phyloP scores from a whole-genome alignment of 352 stramenopile genomes.

The Pythium apleroticum region DNA sequence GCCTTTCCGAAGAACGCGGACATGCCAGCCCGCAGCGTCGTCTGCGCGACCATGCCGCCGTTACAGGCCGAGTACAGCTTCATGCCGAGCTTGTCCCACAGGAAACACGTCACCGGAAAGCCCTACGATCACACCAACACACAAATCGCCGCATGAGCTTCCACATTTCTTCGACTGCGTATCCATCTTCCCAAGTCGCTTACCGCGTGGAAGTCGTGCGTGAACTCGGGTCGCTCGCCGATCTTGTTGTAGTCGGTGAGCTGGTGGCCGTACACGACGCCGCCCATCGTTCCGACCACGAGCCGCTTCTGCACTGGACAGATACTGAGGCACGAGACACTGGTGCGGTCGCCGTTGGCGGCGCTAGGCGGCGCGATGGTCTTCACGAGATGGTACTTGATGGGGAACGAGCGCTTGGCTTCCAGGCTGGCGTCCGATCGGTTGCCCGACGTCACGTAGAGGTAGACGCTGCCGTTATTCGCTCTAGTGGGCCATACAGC shows the following conservation, averaged over 20 bases:
- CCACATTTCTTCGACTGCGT: neutral
- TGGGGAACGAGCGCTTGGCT: constrained; percentile 32
- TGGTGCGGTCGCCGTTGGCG: constrained; percentile 53
- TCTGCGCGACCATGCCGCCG: constrained; percentile 74
- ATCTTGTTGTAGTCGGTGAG: constrained; percentile 87
- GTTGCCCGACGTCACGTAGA: constrained; percentile 68
- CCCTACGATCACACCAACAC: constrained; percentile 32
- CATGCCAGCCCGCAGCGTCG: constrained; percentile 72
- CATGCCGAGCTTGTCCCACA: constrained; percentile 71
- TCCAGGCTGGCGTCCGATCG: constrained; percentile 30
- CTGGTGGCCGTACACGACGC: constrained; percentile 79
- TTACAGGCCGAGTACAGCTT: constrained; percentile 85
- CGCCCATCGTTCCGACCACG: constrained; percentile 75
- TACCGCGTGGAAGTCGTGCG: constrained; percentile 79
- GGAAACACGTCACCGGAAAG: constrained; percentile 77
- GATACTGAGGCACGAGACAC: constrained; percentile 76
- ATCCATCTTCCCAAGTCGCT: neutral
- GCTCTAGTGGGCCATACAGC: constrained; percentile 30
- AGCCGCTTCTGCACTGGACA: constrained; percentile 79
- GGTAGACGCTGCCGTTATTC: constrained; percentile 79
- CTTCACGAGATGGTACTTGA: constrained; percentile 87
- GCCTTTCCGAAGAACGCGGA: constrained; percentile 82
- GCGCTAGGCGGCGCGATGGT: constrained; percentile 74
- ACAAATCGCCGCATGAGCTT: neutral
- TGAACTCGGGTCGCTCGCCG: constrained; percentile 87